Evolutionary conservation across 1,139 yeast species (phyloP).

Genomic region (Yarrowia galli): DNA sequence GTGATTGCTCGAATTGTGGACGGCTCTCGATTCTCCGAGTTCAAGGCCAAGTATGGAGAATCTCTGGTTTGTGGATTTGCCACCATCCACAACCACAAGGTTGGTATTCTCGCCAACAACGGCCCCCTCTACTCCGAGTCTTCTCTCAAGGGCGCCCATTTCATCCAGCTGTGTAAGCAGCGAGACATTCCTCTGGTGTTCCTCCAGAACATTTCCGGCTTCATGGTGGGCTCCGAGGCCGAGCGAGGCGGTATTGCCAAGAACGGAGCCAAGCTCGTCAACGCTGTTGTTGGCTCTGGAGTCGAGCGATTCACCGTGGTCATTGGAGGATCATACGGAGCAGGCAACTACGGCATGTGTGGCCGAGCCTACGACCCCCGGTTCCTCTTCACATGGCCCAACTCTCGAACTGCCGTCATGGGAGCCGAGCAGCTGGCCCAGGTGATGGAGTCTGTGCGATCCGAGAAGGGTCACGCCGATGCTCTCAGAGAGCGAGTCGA

Average conservation of each 20-base stretch:
- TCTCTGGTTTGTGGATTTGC: conserved; percentile 51
- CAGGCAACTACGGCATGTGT: conserved; percentile 53
- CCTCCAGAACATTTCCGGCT: conserved; percentile 51
- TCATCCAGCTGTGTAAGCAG: conserved; percentile 51
- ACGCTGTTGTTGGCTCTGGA: conserved; percentile 51
- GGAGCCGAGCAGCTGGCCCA: conserved; percentile 52
- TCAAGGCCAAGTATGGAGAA: conserved; percentile 50
- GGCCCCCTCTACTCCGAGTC: conserved; percentile 51
- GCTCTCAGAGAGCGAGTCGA: conserved; percentile 48
- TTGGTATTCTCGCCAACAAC: conserved; percentile 51
- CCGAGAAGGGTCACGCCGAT: conserved; percentile 45
- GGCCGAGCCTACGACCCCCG: conserved; percentile 52
- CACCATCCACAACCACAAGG: conserved; percentile 49
- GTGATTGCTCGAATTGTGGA: conserved; percentile 51
- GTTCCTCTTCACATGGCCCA: conserved; percentile 52
- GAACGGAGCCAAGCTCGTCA: conserved; percentile 52
- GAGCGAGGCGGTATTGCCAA: conserved; percentile 52
- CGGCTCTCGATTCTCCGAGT: conserved; percentile 50
- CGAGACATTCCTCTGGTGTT: conserved; percentile 50
- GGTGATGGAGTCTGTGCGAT: conserved; percentile 50
- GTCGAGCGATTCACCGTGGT: conserved; percentile 51
- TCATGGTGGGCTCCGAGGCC: conserved; percentile 52
- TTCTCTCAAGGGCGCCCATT: conserved; percentile 51
- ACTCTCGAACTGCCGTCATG: conserved; percentile 52
- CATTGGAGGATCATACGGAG: conserved; percentile 52